phyloP scores from a whole-genome alignment of 2,329 filamentous ascomycete species.

The Aureobasidium pullulans region DNA sequence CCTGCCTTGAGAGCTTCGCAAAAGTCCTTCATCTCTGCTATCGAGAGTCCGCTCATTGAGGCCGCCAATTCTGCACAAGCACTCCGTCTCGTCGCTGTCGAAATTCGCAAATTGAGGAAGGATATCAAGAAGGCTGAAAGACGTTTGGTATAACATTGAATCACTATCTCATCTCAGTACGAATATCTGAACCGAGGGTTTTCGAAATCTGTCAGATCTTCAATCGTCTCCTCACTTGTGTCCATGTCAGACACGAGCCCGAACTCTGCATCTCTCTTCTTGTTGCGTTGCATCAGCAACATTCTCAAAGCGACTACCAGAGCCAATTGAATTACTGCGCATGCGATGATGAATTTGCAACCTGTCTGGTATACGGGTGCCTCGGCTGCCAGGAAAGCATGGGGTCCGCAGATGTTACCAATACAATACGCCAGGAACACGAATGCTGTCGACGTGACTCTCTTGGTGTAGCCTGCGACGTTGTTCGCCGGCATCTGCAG shows the following conservation, averaged over 20 bases:
- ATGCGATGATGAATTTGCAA: conserved; percentile 44
- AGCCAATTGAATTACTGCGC: conserved; percentile 36
- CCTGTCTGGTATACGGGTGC: conserved; percentile 45
- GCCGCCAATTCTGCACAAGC: conserved; percentile 52
- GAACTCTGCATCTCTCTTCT: conserved; percentile 30
- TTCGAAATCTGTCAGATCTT: conserved; percentile 36
- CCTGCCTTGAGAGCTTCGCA: conserved; percentile 51
- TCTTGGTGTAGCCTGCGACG: conserved; percentile 43
- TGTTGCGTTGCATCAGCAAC: conserved; percentile 33
- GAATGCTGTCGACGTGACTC: conserved; percentile 39
- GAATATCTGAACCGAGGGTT: conserved; percentile 23
- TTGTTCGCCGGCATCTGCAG: conserved; percentile 47
- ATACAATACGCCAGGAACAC: conserved; percentile 39
- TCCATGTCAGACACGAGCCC: conserved; percentile 13
- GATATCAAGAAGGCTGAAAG: conserved; percentile 33
- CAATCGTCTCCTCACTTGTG: conserved; percentile 23
- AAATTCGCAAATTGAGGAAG: conserved; percentile 54
- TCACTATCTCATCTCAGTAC: conserved; percentile 15
- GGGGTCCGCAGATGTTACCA: conserved; percentile 43
- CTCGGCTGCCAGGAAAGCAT: conserved; percentile 40
- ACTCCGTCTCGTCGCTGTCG: conserved; percentile 60
- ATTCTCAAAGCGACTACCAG: conserved; percentile 30
- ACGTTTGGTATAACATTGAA: not conserved
- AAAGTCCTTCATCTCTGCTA: conserved; percentile 45
- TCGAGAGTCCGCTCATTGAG: conserved; percentile 51